A percentile compares a stretch with the other conserved stretches of the same genome.
Evolutionary conservation across 2,329 filamentous ascomycete genomes (phyloP).

Genomic region (Monilinia fructigena): DNA sequence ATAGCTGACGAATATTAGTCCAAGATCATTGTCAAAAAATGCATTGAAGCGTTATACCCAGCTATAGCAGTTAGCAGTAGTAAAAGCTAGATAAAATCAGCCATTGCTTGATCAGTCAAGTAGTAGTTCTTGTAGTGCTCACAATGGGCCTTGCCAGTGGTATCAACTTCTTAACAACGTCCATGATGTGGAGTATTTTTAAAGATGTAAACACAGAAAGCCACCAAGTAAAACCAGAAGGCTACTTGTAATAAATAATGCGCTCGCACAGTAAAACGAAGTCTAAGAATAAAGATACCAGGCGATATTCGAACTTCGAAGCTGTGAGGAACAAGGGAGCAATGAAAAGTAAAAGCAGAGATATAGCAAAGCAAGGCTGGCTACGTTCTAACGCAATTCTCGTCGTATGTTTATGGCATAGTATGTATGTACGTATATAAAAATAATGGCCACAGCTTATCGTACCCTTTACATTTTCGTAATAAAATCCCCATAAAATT

Average conservation of each 20-base stretch:
- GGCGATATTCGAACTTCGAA: not conserved
- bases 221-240: not conserved
- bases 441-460: too few species aligned
- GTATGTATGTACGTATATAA: too few species aligned
- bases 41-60: constrained; percentile 28
- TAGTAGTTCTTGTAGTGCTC: constrained; percentile 19
- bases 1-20: constrained; percentile 32
- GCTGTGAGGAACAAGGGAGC: not conserved
- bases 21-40: not conserved
- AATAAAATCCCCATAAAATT: too few species aligned
- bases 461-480: too few species aligned
- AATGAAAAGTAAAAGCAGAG: not conserved
- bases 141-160: constrained; percentile 32
- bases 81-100: constrained; percentile 32
- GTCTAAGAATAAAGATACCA: not conserved
- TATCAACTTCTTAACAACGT: constrained; percentile 25
- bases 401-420: not conserved
- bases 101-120: not conserved
- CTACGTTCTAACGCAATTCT: not conserved
- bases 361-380: not conserved
- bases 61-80: constrained; percentile 35
- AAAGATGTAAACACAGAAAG: constrained; percentile 12
- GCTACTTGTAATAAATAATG: not conserved
- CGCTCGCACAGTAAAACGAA: not conserved
- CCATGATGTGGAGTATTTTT: constrained; percentile 23